Evolutionary conservation across 2,329 filamentous ascomycete species (phyloP), one percentile per base, ranked within the genome.

Genomic region (Dactylellina leptospora): DNA sequence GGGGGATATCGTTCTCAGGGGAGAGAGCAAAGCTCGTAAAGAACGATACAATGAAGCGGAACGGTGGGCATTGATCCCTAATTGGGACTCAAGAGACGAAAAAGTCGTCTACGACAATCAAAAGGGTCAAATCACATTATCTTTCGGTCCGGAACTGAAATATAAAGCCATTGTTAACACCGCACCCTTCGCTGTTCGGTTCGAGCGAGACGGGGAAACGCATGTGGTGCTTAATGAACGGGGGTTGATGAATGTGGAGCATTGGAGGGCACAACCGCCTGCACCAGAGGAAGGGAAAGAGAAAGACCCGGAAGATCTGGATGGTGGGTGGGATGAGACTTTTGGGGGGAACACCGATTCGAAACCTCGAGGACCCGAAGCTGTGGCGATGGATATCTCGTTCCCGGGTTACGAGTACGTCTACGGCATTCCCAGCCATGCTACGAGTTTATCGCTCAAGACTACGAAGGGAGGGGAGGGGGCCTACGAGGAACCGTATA

Each of bases 311-410:
- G 80, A 82, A 66, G 79, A 82, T 48, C 81, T 83, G 53, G 78
- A 82, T 81, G 97, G 93, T 2, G 97, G 92, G 92, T 99, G 95
- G 95, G 95, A 99, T 4, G 95, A 99, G 82, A 87, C 85, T 0
- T 99, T 99, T 80, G 93, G 93, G 74, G 93, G 93, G 73, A 96
- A 95, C 79, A 97, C 93, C 0, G 95, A 99, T 80, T 87, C 89
- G 3, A 99, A 99, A 81, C 93, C 95, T n/a, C 88, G 88, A 77
- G 76, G 95, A 0, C 95, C 95, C 0, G 95, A 99, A 81, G 95
- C 93, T 78, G 84, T 99, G 45, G 92, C 87, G 11, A 81, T 99
- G 68, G 95, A 99, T 78, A 93, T 99, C 76, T 88, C 90, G 0
- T 99, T 99, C 80, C 87, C 90, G 1, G 92, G 90, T 33, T 99